phyloP scores from a whole-genome alignment of 371 early-diverging fungal species.

The Mortierella sp. region DNA sequence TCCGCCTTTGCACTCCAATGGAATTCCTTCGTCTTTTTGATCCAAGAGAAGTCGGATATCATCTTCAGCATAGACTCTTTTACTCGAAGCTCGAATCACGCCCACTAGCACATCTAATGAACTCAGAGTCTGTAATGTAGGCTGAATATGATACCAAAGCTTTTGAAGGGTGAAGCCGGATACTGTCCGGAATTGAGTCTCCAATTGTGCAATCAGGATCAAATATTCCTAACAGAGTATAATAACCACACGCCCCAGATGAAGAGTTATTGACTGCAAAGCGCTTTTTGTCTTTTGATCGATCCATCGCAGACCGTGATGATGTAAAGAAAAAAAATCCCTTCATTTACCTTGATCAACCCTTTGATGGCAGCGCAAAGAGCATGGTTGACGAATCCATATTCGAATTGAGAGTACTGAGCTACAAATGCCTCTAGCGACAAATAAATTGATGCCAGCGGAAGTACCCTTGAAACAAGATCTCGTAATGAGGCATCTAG shows the following conservation, averaged over 20 bases:
- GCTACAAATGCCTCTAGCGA: constrained; percentile 80
- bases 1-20: constrained; percentile 70
- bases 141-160: constrained; percentile 88
- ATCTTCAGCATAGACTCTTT: constrained; percentile 47
- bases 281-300: background rate
- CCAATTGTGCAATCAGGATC: constrained; percentile 89
- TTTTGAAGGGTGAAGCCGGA: constrained; percentile 87
- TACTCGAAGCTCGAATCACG: constrained; percentile 57
- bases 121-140: constrained; percentile 76
- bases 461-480: constrained; percentile 79
- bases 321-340: background rate
- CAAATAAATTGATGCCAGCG: constrained; percentile 77
- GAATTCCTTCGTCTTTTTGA: constrained; percentile 57
- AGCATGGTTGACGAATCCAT: constrained; percentile 92
- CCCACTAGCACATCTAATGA: constrained; percentile 71
- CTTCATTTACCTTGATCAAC: constrained; percentile 68
- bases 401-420: constrained; percentile 77
- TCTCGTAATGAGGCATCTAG: constrained; percentile 82
- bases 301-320: background rate
- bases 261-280: background rate
- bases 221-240: constrained; percentile 77
- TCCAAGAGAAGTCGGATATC: constrained; percentile 65
- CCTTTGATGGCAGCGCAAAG: constrained; percentile 81
- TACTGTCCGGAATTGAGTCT: constrained; percentile 81
- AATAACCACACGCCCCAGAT: background rate